Evolutionary conservation across 257 asterid genomes (phyloP), one percentile per base, ranked within the genome.

Genomic region (Cordia subcordata): DNA sequence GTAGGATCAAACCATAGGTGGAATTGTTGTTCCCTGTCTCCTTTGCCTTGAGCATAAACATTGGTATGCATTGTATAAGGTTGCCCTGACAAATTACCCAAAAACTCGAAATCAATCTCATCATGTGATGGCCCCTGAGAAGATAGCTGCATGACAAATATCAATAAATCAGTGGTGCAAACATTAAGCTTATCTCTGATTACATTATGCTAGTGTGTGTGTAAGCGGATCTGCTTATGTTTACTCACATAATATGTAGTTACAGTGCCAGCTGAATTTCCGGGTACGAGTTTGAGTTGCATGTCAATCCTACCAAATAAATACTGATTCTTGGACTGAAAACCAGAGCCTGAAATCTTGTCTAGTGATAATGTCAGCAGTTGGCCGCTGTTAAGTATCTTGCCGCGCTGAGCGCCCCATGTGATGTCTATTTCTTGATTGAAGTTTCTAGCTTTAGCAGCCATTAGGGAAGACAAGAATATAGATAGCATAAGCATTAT

Each of bases 361-460:
- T 72, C 78, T n/a, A 72, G 20, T 13, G 78, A 44, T 13, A 72
- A 46, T 0, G 63, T 67, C 1, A 72, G 64, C 15, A 57, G 74
- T 0, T 78, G 73, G 6, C 92, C 92, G 1, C 75, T 79, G 0
- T 85, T 83, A 1, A 64, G 49, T 13, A 82, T 74, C 67, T 74
- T 66, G 11, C 57, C 87, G 35, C 87, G 80, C 17, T 78, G 79
- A 11, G 74, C 71, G n/a, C 89, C 89, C 76, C 79, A 82, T 0
- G 68, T 75, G 10, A 72, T 44, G 0, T 74, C 74, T 0, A 75
- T 72, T 15, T 77, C 82, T 32, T 79, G 42, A 64, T 60, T 23
- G 83, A 85, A 85, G 57, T 78, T 70, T 16, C 64, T 86, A 4
- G 69, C 61, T 2, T 73, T 54, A 50, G 83, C 40, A 49, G 66